Percentiles rank a stretch among this genome's conserved stretches.
These are phyloP conservation scores for Huntiella omanensis DNA, from an alignment of 2,329 filamentous ascomycete genomes.

Conservation along the genomic window DNA sequence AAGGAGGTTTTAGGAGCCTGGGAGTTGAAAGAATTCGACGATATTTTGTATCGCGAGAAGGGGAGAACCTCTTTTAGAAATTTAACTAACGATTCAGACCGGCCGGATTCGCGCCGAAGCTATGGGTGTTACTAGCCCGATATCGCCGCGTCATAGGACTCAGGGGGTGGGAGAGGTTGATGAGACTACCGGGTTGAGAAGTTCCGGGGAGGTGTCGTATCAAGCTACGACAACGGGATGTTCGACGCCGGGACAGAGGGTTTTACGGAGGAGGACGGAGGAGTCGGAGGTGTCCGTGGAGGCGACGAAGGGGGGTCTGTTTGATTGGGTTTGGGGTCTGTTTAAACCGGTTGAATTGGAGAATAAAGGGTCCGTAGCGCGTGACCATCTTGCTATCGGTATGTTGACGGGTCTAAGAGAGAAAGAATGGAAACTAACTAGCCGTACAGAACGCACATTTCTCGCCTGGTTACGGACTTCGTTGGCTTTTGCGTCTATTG, in stretches of 20 bases:
- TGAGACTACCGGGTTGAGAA: too few species aligned
- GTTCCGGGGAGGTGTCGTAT: too few species aligned
- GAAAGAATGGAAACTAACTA: not conserved
- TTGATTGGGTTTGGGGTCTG: not conserved
- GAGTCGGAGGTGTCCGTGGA: not conserved
- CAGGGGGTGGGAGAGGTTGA: too few species aligned
- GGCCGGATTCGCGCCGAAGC: conserved; percentile 5
- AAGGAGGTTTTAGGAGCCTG: too few species aligned
- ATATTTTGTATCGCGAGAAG: too few species aligned
- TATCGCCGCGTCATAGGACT: not conserved
- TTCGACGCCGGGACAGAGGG: not conserved
- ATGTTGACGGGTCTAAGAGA: conserved; percentile 1
- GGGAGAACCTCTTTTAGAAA: too few species aligned
- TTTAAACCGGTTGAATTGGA: conserved; percentile 55
- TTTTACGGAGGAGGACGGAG: not conserved
- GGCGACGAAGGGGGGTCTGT: conserved; percentile 1
- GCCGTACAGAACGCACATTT: conserved; percentile 52
- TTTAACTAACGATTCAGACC: conserved; percentile 1
- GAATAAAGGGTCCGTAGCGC: conserved; percentile 68
- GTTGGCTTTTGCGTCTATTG: conserved; percentile 63
- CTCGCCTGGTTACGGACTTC: conserved; percentile 72
- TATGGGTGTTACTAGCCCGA: conserved; percentile 1
- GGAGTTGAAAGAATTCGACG: too few species aligned
- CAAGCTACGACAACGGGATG: not conserved
- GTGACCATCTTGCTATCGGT: conserved; percentile 70